Conservation (phyloP, 2,329 filamentous ascomycete species). For the Sporothrix variecibatus region DNA sequence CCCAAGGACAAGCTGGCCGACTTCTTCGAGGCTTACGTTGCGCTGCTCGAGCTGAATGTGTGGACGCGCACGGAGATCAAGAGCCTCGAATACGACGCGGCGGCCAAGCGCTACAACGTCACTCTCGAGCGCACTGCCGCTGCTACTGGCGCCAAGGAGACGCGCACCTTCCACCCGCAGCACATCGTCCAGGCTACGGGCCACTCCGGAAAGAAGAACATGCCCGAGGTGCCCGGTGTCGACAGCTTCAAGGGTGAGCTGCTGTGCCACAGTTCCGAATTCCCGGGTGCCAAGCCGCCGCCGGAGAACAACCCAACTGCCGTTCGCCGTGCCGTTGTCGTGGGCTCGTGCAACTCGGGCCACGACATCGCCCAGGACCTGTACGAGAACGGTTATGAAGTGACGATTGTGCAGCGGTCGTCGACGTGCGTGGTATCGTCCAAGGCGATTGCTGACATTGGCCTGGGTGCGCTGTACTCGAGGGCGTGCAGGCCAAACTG, state of each 20-base stretch:
- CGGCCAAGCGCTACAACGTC: constrained; percentile 56
- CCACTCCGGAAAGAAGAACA: constrained; percentile 65
- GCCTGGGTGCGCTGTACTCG: constrained; percentile 46
- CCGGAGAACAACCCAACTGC: constrained; percentile 38
- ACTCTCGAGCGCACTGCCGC: constrained; percentile 52
- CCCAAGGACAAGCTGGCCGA: constrained; percentile 72
- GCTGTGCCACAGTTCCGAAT: constrained; percentile 58
- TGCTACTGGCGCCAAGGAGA: constrained; percentile 48
- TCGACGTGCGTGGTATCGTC: constrained; percentile 58
- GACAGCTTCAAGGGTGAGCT: constrained; percentile 53
- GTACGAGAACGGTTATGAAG: constrained; percentile 58
- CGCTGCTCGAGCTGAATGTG: constrained; percentile 66
- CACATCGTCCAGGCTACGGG: constrained; percentile 70
- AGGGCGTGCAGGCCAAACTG: constrained; percentile 40
- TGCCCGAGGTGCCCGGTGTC: constrained; percentile 59
- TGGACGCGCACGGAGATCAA: constrained; percentile 59
- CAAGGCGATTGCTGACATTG: constrained; percentile 46
- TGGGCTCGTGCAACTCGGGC: constrained; percentile 61
- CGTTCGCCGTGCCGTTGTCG: constrained; percentile 53
- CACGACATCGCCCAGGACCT: constrained; percentile 62
- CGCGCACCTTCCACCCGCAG: constrained; percentile 58
- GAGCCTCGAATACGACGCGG: constrained; percentile 53
- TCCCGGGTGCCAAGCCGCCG: constrained; percentile 44
- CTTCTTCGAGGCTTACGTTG: constrained; percentile 67
- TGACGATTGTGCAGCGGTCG: constrained; percentile 62